Base-by-base conservation (phyloP, 805 yeast species). In the Cephaloascus fragrans region DNA sequence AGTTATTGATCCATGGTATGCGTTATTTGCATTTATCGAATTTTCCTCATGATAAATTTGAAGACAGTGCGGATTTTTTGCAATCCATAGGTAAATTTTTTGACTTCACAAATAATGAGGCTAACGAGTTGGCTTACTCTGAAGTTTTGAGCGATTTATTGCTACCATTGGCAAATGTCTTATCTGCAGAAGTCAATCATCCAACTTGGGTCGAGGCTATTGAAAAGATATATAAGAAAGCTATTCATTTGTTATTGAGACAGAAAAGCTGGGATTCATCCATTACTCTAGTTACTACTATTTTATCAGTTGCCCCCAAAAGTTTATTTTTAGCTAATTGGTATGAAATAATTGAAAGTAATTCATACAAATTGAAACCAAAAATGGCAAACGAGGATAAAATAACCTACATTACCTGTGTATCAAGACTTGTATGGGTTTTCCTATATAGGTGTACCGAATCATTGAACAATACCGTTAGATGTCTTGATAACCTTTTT, bases 141-240 rank as follows among this genome's bases (percentile, higher is more conserved):
- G 95, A 87, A 46, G 95, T 87, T 1, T 66, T 89, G 32, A 72
- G 82, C 40, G 80, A 76, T 39, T 69, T 93, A 19, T 60, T 93
- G 2, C 61, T 87, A 32, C 94, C 97, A 0, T 57, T 93, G 18
- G 94, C 97, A 0, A 90, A 86, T 6, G 69, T 78, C 1, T 68
- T 89, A 26, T 86, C 96, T 0, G 97, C 96, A 0, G 99, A 93
- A 54, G 89, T 87, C 1, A 90, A 93, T 51, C 95, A 90, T 55
- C 98, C 98, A 3, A 77, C 83, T 1, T 93, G 98, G 99, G 79
- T 81, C 0, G 84, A 78, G 32, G 93, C 96, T 0, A 74, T 87
- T 39, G 72, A 73, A 18, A 61, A 67, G 16, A 75, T 90, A 12
- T 79, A 73, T 54, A 57, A 66, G 14, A 74, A 70, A 41, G 64